phyloP scores from a whole-genome alignment of 2,329 filamentous ascomycete genomes.

The Fonsecaea pugnacius region DNA sequence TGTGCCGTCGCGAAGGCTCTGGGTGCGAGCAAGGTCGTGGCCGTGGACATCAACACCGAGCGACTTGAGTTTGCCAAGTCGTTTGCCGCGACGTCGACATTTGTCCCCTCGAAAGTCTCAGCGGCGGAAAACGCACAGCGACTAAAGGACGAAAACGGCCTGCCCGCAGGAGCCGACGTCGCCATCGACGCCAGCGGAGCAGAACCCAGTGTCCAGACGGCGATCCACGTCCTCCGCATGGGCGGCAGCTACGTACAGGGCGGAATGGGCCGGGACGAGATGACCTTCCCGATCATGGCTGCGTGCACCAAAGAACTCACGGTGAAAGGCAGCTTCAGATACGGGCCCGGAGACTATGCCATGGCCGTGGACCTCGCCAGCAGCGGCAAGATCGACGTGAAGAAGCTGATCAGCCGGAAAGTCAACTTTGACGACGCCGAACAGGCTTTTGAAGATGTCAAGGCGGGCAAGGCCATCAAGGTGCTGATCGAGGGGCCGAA shows the following conservation, averaged over 20 bases:
- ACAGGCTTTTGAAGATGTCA: constrained; percentile 83
- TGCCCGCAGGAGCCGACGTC: constrained; percentile 71
- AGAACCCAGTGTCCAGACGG: constrained; percentile 76
- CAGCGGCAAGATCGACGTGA: constrained; percentile 71
- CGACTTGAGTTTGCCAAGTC: constrained; percentile 77
- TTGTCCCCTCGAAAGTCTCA: constrained; percentile 65
- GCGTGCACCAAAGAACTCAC: constrained; percentile 89
- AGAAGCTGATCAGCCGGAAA: constrained; percentile 76
- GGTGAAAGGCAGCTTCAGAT: constrained; percentile 85
- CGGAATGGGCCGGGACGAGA: constrained; percentile 86
- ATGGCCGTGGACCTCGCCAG: constrained; percentile 78
- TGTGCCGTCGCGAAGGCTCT: constrained; percentile 82
- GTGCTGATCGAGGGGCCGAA: constrained; percentile 50
- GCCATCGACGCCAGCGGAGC: constrained; percentile 82
- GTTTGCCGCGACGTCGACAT: constrained; percentile 62
- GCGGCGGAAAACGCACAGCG: constrained; percentile 75
- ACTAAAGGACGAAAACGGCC: constrained; percentile 65
- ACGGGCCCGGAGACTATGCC: constrained; percentile 84
- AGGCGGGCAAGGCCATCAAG: constrained; percentile 70
- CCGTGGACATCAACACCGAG: constrained; percentile 80
- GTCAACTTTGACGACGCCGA: constrained; percentile 83
- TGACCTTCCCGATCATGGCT: constrained; percentile 89
- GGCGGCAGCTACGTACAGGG: constrained; percentile 82
- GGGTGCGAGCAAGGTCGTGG: constrained; percentile 83
- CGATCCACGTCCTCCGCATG: constrained; percentile 69